phyloP scores from a whole-genome alignment of 108 stramenopile genomes.

The Aurantiochytrium sp. region DNA sequence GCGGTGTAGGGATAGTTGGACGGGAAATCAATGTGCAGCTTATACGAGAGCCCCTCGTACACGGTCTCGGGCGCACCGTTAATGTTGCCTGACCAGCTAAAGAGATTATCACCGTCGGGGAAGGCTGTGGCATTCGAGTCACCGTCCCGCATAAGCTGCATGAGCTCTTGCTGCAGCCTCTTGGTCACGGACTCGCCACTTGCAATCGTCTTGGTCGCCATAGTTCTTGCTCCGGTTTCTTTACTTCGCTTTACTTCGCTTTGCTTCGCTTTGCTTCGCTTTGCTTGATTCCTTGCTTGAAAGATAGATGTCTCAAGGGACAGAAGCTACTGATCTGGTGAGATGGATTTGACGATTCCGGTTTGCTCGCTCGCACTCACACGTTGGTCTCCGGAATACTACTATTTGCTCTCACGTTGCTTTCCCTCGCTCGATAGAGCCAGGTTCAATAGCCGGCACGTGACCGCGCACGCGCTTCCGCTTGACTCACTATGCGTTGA shows the following conservation, averaged over 20 bases:
- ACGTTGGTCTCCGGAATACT: no score
- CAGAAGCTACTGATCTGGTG: no score
- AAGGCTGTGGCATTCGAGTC: slow-evolving; percentile 38
- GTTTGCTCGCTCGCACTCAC: no score
- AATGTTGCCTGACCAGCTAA: slow-evolving; percentile 43
- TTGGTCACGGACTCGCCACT: slow-evolving; percentile 12
- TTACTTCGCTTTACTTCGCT: not conserved
- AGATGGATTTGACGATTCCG: no score
- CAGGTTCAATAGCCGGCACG: no score
- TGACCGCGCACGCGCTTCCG: no score
- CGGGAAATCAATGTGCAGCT: slow-evolving; percentile 43
- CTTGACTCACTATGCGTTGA: no score
- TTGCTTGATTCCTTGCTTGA: not conserved
- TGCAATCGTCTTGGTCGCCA: not conserved
- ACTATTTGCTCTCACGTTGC: no score
- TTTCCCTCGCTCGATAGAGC: no score
- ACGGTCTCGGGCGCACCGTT: slow-evolving; percentile 35
- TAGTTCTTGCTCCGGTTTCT: not conserved
- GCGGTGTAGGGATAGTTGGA: slow-evolving; percentile 95
- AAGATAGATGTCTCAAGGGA: not conserved
- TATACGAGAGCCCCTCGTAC: slow-evolving; percentile 43
- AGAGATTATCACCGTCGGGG: slow-evolving; percentile 45
- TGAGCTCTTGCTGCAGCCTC: slow-evolving; percentile 46
- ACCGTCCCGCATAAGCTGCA: slow-evolving; percentile 25
- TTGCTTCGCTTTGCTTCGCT: not conserved